Evolutionary conservation across 2,329 filamentous ascomycete genomes (phyloP), one percentile per base, ranked within the genome.

Genomic region (Venturia pyrina): DNA sequence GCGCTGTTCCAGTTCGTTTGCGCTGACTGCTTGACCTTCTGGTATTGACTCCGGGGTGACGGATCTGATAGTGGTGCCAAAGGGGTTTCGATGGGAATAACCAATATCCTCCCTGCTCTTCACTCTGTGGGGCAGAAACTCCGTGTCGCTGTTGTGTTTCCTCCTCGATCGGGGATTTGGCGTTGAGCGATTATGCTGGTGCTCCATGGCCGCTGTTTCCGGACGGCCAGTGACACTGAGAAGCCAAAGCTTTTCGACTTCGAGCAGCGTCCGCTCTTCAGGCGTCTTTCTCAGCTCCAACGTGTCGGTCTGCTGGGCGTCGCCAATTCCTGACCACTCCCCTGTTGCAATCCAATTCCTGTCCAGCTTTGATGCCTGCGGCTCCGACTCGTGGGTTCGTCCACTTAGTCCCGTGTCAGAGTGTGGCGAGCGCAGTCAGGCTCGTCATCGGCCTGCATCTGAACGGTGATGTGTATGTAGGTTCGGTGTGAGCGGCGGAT

Each of bases 21-120:
- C 37, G 46, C 41, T 62, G 10, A 62, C 41, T 17, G 59, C 19
- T 24, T 66, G 56, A 15, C 56, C 56, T 41, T 68, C 67, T 40
- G 72, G 71, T 17, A 72, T 71, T 5, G 70, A 71, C 56, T 91
- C 88, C 69, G 88, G 87, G 68, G 87, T 89, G 69, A 89, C 86
- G 66, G 87, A 79, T 68, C 88, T 85, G 71, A 88, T 84, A 59
- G 83, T 84, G 50, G 37, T 24, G 24, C 57, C 56, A 2, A 48
- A 59, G 21, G 56, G 46, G 19, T 40, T 21, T 46, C 64, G 48
- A 44, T 28, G n/a, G 10, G 37, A 40, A 32, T 62, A 66, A 13
- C 37, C 53, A 34, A 66, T 53, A 24, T 66, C 64, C 44, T 66
- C 65, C 13, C 65, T 62, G 50, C 61, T 63, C 60, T 37, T 57